These are phyloP conservation scores for Leccinum longicurvipes DNA, from an alignment of 768 basidiomycete species.

Conservation along the genomic window DNA sequence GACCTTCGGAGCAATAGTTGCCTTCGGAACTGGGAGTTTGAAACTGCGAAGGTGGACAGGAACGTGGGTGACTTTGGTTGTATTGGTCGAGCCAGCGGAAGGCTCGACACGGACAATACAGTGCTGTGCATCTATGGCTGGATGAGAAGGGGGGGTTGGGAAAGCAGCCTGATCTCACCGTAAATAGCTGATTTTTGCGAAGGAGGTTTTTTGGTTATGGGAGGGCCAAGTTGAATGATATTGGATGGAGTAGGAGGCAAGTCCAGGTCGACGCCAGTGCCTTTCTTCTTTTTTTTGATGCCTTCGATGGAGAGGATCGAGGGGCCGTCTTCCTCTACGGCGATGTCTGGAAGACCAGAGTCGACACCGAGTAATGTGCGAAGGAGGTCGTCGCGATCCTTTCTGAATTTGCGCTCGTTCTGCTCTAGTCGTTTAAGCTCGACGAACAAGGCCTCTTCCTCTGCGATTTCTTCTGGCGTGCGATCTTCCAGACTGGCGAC, in stretches of 20 bases:
- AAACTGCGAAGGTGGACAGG: conserved; percentile 84
- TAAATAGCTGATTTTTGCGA: conserved; percentile 56
- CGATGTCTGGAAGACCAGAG: conserved; percentile 74
- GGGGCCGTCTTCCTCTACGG: conserved; percentile 58
- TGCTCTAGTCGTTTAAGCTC: conserved; percentile 96
- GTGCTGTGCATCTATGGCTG: conserved; percentile 54
- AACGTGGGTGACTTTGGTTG: conserved; percentile 72
- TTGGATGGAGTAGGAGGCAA: conserved; percentile 34
- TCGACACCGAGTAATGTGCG: conserved; percentile 83
- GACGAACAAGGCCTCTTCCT: conserved; percentile 92
- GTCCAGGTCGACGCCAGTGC: conserved; percentile 29
- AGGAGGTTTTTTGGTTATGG: conserved; percentile 37
- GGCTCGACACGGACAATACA: conserved; percentile 72
- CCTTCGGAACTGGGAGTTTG: conserved; percentile 79
- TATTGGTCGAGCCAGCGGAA: conserved; percentile 35
- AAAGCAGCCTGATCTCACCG: conserved; percentile 39
- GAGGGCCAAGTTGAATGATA: conserved; percentile 37
- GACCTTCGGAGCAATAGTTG: conserved; percentile 71
- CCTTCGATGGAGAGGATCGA: conserved; percentile 44
- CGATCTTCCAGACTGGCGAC: conserved; percentile 82
- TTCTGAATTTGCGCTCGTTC: conserved; percentile 82
- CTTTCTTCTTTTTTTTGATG: conserved; percentile 55
- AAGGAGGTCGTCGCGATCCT: conserved; percentile 84
- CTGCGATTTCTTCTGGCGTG: conserved; percentile 84
- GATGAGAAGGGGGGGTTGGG: conserved; percentile 15